phyloP scores from a whole-genome alignment of 1,284 basidiomycete genomes.

The Jaminaea rosea region DNA sequence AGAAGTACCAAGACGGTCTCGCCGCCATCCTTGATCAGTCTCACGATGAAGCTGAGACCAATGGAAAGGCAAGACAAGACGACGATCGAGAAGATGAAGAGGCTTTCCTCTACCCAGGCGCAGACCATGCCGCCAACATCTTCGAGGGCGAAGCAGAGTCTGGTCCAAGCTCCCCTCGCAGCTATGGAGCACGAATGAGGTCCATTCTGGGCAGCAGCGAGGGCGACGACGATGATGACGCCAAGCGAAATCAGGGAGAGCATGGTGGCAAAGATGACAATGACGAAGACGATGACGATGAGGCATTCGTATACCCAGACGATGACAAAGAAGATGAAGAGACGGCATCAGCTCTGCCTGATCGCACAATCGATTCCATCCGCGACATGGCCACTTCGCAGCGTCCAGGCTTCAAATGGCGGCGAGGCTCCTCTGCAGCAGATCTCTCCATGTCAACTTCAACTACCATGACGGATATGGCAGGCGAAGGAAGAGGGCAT shows the following conservation, averaged over 20 bases:
- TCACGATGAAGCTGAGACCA: too few relatives aligned
- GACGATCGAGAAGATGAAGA: too few relatives aligned
- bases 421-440: constrained; percentile 10
- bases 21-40: too few relatives aligned
- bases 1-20: too few relatives aligned
- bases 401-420: background rate
- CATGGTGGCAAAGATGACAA: background rate
- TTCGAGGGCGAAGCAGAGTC: too few relatives aligned
- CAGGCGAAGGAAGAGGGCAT: too few relatives aligned
- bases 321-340: constrained; percentile 9
- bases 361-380: constrained; percentile 7
- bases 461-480: constrained; percentile 9
- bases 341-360: constrained; percentile 15
- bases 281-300: constrained; percentile 5
- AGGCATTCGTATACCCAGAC: constrained; percentile 14
- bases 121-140: too few relatives aligned
- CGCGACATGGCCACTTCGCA: constrained; percentile 1
- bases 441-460: constrained; percentile 18
- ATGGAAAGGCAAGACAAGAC: too few relatives aligned
- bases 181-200: constrained; percentile 20
- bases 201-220: constrained; percentile 32
- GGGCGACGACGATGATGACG: background rate
- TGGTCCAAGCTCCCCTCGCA: background rate
- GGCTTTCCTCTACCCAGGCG: background rate
- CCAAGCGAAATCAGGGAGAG: background rate